phyloP scores from a whole-genome alignment of 306 rosid genomes.

The Erythrophleum fordii region DNA sequence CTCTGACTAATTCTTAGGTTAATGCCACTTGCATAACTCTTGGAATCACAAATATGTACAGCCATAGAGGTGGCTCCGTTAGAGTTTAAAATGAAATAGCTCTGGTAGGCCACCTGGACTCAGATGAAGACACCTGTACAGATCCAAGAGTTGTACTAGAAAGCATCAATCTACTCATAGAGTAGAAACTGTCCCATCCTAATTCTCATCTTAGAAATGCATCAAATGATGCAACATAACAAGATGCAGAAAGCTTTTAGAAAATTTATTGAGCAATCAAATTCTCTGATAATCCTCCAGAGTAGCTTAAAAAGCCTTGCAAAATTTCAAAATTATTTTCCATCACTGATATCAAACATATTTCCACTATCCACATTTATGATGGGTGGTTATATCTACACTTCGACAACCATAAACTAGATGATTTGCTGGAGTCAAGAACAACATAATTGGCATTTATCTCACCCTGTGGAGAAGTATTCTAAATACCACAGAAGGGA shows the following conservation, averaged over 20 bases:
- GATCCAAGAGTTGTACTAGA: conserved; percentile 17
- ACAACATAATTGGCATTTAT: neutral
- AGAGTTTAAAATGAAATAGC: conserved; percentile 6
- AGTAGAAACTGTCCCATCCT: neutral
- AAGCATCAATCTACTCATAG: neutral
- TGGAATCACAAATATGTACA: conserved; percentile 7
- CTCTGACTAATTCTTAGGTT: conserved; percentile 17
- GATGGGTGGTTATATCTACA: neutral
- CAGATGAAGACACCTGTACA: conserved; percentile 11
- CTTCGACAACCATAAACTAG: conserved; percentile 28
- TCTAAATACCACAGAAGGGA: conserved; percentile 7
- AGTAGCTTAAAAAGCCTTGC: conserved; percentile 3
- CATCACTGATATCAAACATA: conserved; percentile 8
- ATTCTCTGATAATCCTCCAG: conserved; percentile 31
- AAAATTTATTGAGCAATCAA: neutral
- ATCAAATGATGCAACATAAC: conserved; percentile 5
- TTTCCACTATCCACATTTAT: conserved; percentile 11
- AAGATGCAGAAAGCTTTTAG: conserved; percentile 8
- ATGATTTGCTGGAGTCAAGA: neutral
- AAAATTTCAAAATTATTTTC: conserved; percentile 4
- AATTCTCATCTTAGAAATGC: conserved; percentile 19
- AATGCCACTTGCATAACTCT: conserved; percentile 18
- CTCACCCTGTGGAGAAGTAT: neutral
- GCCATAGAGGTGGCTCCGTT: neutral
- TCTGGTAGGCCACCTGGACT: neutral